Conservation (phyloP, 495 filamentous ascomycete genomes). For the Lasiosphaeriaceae sp. region DNA sequence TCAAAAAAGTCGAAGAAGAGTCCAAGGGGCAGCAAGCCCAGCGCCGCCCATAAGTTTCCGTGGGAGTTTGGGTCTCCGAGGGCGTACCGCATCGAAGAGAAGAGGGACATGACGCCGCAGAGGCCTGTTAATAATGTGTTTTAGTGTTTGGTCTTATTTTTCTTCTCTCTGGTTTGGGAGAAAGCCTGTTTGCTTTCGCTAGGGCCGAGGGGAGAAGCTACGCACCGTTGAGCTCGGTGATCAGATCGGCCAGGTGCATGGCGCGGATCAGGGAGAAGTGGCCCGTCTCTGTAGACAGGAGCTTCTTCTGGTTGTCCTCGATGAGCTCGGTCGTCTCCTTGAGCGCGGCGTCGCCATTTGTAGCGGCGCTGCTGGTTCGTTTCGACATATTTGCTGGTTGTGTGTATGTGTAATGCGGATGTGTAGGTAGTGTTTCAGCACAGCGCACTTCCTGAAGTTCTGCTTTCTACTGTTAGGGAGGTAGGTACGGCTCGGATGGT, state of each 20-base stretch:
- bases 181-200: too few relatives aligned
- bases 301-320: constrained; percentile 80
- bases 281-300: constrained; percentile 70
- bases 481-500: background rate
- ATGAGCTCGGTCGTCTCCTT: constrained; percentile 9
- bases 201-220: background rate
- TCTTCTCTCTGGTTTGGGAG: too few relatives aligned
- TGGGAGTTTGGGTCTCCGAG: constrained; percentile 65
- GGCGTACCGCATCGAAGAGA: constrained; percentile 93
- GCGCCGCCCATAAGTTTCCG: constrained; percentile 70
- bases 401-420: background rate
- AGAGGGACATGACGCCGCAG: constrained; percentile 88
- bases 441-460: background rate
- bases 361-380: constrained; percentile 36
- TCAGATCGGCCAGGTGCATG: constrained; percentile 89
- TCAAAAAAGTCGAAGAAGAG: constrained; percentile 99
- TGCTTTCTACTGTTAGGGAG: background rate
- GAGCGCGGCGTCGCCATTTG: constrained; percentile 35
- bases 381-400: constrained; percentile 41
- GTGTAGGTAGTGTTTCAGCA: background rate
- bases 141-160: background rate
- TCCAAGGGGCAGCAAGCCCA: constrained; percentile 86
- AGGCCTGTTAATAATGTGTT: constrained; percentile 46
- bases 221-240: constrained; percentile 91
- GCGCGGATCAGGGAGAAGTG: constrained; percentile 70